Conservation (phyloP, 305 asterid genomes). For the Fraxinus ornus region DNA sequence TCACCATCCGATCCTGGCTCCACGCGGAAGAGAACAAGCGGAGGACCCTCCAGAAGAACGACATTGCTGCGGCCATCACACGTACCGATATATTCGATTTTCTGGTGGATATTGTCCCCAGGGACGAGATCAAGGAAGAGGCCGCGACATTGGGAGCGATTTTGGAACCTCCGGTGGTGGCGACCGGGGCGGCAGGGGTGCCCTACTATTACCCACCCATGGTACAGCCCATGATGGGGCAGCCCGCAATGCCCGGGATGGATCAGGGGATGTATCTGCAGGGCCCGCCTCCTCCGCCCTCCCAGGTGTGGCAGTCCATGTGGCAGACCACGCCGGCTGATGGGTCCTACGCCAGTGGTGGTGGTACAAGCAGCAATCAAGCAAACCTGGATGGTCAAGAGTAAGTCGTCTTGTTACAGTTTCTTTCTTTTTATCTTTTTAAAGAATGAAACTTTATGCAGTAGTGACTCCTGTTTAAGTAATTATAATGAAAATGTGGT, state of each 20-base stretch:
- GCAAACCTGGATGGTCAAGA: slow-evolving; percentile 47
- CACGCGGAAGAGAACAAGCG: slow-evolving; percentile 35
- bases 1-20: slow-evolving; percentile 35
- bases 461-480: background rate
- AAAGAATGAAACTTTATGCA: background rate
- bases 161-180: slow-evolving; percentile 19
- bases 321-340: slow-evolving; percentile 36
- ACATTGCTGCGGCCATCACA: slow-evolving; percentile 31
- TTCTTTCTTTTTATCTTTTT: background rate
- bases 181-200: slow-evolving; percentile 25
- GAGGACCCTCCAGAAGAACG: slow-evolving; percentile 34
- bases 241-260: slow-evolving; percentile 37
- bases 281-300: slow-evolving; percentile 35
- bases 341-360: slow-evolving; percentile 37
- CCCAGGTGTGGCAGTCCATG: slow-evolving; percentile 56
- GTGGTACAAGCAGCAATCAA: slow-evolving; percentile 36
- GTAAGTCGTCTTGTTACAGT: slow-evolving; percentile 16
- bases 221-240: slow-evolving; percentile 50
- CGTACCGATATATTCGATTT: slow-evolving; percentile 36
- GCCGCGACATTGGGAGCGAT: slow-evolving; percentile 35
- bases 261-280: slow-evolving; percentile 41
- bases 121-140: slow-evolving; percentile 37
- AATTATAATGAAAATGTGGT: background rate
- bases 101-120: slow-evolving; percentile 36
- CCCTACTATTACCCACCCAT: slow-evolving; percentile 49